Evolutionary conservation across 2,329 filamentous ascomycete species (phyloP), one percentile per base, ranked within the genome.

Genomic region (Hypoxylon sp.): DNA sequence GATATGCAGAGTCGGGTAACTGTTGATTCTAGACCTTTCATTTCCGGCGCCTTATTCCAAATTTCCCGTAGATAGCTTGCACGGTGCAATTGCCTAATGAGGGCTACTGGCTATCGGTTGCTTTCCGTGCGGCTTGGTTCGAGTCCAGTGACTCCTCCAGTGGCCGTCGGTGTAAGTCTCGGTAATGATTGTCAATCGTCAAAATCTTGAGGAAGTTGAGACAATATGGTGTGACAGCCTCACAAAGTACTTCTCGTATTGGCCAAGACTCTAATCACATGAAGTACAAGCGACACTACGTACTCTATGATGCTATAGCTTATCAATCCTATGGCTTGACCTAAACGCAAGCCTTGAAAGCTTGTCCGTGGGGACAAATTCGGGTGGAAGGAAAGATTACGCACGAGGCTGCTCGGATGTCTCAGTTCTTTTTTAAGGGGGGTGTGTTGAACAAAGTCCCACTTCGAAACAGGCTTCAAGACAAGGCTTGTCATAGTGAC

Each of bases 161-260:
- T 34, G 46, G 9, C 21, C 11, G 3, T 57, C 52, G 52, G 60
- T 63, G 52, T 51, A 5, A 43, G 28, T 36, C 34, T 45, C 6
- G 45, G 45, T 38, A 21, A 46, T 34, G 21, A 43, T 23, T 51
- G 25, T 13, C 17, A 10, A 21, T 43, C 9, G 2, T 17, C 17
- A 21, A 21, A 3, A 2, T 43, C 17, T 10, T 63, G 45, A 63
- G 21, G 52, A 63, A 46, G 13, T 9, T 23, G 23, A 34, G 21
- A 57, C 48, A 51, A n/a, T 36, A 49, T 36, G 21, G 45, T 49
- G 36, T 51, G 43, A 41, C 46, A 32, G 23, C 52, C 36, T 17
- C 50, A 38, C 28, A 17, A 19, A 32, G 52, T 28, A 36, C 9
- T 38, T 57, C 7, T 51, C 21, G 38, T 6, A 5, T 38, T 17